These are phyloP conservation scores for Myxozyma vanderwaltii DNA, from an alignment of 805 yeast genomes.

Conservation along the genomic window DNA sequence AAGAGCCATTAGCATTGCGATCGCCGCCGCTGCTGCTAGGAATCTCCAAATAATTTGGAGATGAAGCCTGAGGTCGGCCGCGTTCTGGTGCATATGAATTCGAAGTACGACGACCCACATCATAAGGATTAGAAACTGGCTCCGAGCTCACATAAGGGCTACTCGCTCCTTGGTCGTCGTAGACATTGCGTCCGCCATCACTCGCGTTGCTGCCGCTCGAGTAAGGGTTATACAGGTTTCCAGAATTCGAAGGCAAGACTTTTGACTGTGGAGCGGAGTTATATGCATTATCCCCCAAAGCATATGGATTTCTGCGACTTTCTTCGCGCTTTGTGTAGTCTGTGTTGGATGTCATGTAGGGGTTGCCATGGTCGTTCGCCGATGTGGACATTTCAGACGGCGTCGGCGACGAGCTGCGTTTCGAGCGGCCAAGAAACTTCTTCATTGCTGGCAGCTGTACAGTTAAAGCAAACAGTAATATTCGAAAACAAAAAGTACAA, in stretches of 20 bases:
- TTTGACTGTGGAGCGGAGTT: conserved; percentile 10
- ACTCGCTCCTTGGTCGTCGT: background rate
- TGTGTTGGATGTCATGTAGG: conserved; percentile 5
- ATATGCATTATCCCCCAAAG: conserved; percentile 9
- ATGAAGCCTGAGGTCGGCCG: background rate
- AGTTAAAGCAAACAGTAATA: too few relatives aligned
- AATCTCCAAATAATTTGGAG: background rate
- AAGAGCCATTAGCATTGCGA: background rate
- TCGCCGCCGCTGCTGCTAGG: background rate
- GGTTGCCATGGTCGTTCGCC: conserved; percentile 5
- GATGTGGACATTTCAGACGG: conserved; percentile 1
- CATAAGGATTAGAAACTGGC: conserved; percentile 19
- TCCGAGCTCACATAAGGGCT: conserved; percentile 15
- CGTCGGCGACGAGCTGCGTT: conserved; percentile 8
- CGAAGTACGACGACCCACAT: background rate
- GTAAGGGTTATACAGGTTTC: background rate
- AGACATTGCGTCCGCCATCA: background rate
- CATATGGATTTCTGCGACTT: conserved; percentile 19
- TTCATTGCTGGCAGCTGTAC: too few relatives aligned
- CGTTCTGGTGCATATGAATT: conserved; percentile 9
- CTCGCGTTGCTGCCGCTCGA: background rate
- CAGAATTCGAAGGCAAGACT: background rate
- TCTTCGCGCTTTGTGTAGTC: conserved; percentile 12
- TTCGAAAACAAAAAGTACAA: too few relatives aligned
- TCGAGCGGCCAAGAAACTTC: conserved; percentile 11